These are phyloP conservation scores for Trichophyton rubrum DNA, from an alignment of 2,329 filamentous ascomycete genomes.

Conservation along the genomic window DNA sequence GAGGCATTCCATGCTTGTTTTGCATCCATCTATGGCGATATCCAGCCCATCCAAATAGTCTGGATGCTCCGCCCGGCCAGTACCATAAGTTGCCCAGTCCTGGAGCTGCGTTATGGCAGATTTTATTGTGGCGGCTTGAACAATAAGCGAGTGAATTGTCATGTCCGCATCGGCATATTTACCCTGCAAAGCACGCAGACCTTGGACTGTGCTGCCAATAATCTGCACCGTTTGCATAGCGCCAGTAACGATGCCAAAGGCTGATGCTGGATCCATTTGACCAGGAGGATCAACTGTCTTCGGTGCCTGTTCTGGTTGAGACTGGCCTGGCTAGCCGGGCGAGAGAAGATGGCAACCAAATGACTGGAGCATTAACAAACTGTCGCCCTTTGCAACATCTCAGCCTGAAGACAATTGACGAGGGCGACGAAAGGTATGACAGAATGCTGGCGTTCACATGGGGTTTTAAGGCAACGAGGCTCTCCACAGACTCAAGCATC, in stretches of 20 bases:
- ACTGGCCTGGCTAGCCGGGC: neutral
- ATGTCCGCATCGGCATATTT: constrained; percentile 28
- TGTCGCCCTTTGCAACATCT: neutral
- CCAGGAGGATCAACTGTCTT: neutral
- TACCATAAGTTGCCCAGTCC: constrained; percentile 23
- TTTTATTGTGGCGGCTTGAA: constrained; percentile 26
- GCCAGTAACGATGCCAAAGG: constrained; percentile 24
- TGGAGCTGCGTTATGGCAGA: constrained; percentile 26
- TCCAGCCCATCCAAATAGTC: constrained; percentile 22
- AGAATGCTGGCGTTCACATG: neutral
- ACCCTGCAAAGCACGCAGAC: constrained; percentile 22
- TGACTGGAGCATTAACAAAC: neutral
- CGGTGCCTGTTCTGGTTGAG: neutral
- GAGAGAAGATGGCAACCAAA: neutral
- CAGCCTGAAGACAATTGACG: neutral
- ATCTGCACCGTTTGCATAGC: constrained; percentile 24
- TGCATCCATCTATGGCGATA: constrained; percentile 26
- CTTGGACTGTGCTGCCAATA: constrained; percentile 23
- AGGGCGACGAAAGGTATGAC: neutral
- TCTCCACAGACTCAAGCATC: neutral
- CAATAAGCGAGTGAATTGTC: constrained; percentile 27
- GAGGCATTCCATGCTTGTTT: constrained; percentile 26
- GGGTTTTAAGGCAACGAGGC: neutral
- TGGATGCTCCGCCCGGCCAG: constrained; percentile 16
- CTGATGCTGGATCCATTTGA: constrained; percentile 47